phyloP scores from a whole-genome alignment of 306 rosid genomes.

The Pterocarpus santalinus region DNA sequence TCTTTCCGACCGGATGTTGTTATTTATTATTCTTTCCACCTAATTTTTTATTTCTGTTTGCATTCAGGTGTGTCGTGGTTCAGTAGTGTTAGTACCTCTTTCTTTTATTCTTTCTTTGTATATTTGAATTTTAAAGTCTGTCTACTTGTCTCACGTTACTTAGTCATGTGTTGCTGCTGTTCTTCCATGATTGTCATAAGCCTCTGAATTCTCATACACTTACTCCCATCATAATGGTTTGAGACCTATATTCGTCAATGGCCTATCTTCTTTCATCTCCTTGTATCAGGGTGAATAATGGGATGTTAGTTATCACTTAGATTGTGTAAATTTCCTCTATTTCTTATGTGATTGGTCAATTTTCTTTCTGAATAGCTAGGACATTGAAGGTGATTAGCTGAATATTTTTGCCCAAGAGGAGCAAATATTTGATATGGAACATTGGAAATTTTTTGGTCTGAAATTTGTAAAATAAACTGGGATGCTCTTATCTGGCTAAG shows the following conservation, averaged over 20 bases:
- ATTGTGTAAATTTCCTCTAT: slow-evolving; percentile 4
- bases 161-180: not conserved
- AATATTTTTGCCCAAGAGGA: slow-evolving; percentile 15
- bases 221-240: not conserved
- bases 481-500: not conserved
- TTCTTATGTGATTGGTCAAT: not conserved
- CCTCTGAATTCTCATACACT: slow-evolving; percentile 5
- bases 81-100: not conserved
- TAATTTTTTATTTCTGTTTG: not conserved
- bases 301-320: not conserved
- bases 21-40: not conserved
- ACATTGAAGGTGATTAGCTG: not conserved
- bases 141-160: not conserved
- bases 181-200: not conserved
- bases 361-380: not conserved
- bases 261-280: too few species aligned
- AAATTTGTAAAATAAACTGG: slow-evolving; percentile 29
- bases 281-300: not conserved
- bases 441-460: not conserved
- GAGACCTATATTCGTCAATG: not conserved
- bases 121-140: not conserved
- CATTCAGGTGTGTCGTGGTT: not conserved
- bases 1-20: not conserved
- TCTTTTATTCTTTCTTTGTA: not conserved
- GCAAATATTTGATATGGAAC: not conserved